phyloP scores from a whole-genome alignment of 306 rosid species.

The Gastrolobium bilobum region DNA sequence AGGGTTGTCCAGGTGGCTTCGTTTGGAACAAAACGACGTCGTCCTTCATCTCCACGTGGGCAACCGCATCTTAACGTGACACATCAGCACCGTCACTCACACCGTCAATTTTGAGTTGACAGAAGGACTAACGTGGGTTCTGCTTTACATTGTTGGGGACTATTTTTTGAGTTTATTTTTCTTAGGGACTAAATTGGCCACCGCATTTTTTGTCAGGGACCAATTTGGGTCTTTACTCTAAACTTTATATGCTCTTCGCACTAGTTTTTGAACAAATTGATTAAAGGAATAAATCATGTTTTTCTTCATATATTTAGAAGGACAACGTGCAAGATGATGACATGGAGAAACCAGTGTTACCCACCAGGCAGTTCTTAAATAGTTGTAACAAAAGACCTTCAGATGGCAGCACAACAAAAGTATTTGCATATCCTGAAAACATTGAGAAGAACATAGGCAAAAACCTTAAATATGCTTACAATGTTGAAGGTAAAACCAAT shows the following conservation, averaged over 20 bases:
- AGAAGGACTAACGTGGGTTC: too few relatives aligned
- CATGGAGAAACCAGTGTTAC: conserved; percentile 29
- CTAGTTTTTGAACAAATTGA: neutral
- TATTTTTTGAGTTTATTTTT: too few relatives aligned
- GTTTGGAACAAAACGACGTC: too few relatives aligned
- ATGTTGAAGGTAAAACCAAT: conserved; percentile 13
- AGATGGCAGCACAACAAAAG: neutral
- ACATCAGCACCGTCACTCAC: too few relatives aligned
- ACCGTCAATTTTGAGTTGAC: too few relatives aligned
- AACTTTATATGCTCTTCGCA: neutral
- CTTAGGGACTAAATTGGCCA: too few relatives aligned
- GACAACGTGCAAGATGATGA: conserved; percentile 31
- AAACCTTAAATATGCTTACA: conserved; percentile 14
- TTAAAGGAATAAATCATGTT: neutral
- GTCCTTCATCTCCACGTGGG: too few relatives aligned
- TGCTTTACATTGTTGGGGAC: too few relatives aligned
- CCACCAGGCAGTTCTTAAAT: conserved; percentile 26
- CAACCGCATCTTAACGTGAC: too few relatives aligned
- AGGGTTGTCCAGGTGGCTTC: too few relatives aligned
- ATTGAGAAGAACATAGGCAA: neutral
- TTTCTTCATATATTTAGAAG: conserved; percentile 40
- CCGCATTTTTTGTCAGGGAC: too few relatives aligned
- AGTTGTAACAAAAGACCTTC: conserved; percentile 10
- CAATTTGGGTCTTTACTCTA: too few relatives aligned
- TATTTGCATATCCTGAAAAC: conserved; percentile 3